Evolutionary conservation across 1,284 basidiomycete genomes (phyloP).

Genomic region (Ustilago cynodontis): DNA sequence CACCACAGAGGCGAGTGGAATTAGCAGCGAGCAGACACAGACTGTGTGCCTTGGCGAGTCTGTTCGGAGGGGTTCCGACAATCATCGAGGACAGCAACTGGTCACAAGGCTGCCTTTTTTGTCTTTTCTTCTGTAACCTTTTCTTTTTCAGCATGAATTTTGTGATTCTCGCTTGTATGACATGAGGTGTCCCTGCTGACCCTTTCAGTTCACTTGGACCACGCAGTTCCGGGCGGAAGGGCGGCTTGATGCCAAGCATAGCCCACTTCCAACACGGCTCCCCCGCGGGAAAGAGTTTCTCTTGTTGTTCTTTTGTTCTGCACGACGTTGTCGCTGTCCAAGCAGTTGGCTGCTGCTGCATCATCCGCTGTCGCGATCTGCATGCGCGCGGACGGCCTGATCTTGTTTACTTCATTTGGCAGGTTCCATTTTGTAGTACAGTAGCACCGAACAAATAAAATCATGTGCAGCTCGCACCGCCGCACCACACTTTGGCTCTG

Average conservation of each 20-base stretch:
- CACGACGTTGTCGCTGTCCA: neutral
- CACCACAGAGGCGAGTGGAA: neutral
- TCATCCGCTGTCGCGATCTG: neutral
- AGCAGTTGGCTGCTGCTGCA: no score
- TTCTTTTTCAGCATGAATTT: conserved; percentile 16
- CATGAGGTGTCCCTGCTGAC: conserved; percentile 3
- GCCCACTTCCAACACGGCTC: neutral
- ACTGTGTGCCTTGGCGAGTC: neutral
- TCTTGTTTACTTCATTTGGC: conserved; percentile 16
- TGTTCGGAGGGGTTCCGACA: neutral
- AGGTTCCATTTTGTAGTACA: neutral
- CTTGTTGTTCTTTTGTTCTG: neutral
- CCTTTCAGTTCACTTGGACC: no score
- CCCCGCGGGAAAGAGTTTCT: neutral
- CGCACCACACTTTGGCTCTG: neutral
- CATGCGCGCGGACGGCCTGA: neutral
- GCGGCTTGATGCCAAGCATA: neutral
- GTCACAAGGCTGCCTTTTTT: neutral
- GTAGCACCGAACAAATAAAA: neutral
- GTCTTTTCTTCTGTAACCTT: neutral
- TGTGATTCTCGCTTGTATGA: neutral
- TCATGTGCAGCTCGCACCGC: neutral
- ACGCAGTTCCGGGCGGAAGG: neutral
- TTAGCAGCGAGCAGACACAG: neutral
- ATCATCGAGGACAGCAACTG: neutral